These are phyloP conservation scores for Aurantiochytrium sp. DNA, from an alignment of 108 stramenopile genomes.

Conservation along the genomic window DNA sequence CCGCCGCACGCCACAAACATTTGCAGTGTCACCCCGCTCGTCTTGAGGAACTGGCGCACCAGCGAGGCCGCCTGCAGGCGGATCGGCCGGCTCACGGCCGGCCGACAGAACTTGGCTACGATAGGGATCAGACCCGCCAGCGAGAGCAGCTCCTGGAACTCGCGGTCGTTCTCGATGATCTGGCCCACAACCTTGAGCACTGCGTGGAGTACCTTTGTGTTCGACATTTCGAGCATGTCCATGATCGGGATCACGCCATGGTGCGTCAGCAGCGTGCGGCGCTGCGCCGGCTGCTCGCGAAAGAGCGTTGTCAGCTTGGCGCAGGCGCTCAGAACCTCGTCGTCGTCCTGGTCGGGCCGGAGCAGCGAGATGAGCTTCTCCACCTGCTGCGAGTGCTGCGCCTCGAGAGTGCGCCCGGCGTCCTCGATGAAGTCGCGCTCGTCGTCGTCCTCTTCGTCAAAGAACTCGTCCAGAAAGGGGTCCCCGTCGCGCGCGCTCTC, in stretches of 20 bases:
- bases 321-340: background rate
- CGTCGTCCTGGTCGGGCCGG: background rate
- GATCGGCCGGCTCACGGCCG: conserved; percentile 15
- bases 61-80: conserved; percentile 21
- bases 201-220: conserved; percentile 16
- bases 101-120: conserved; percentile 20
- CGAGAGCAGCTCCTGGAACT: conserved; percentile 21
- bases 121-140: conserved; percentile 9
- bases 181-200: conserved; percentile 21
- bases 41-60: conserved; percentile 23
- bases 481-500: background rate
- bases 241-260: conserved; percentile 27
- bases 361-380: background rate
- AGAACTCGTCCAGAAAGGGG: conserved; percentile 26
- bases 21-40: conserved; percentile 5
- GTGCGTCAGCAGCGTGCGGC: background rate
- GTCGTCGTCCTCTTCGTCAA: conserved; percentile 24
- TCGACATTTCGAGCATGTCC: conserved; percentile 30
- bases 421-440: conserved; percentile 14
- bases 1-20: conserved; percentile 26
- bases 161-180: background rate
- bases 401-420: background rate
- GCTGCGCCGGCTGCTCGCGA: conserved; percentile 23
- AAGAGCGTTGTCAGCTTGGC: conserved; percentile 6
- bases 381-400: conserved; percentile 25